phyloP scores from a whole-genome alignment of 2,329 filamentous ascomycete species.

The Botrytis pseudocinerea region DNA sequence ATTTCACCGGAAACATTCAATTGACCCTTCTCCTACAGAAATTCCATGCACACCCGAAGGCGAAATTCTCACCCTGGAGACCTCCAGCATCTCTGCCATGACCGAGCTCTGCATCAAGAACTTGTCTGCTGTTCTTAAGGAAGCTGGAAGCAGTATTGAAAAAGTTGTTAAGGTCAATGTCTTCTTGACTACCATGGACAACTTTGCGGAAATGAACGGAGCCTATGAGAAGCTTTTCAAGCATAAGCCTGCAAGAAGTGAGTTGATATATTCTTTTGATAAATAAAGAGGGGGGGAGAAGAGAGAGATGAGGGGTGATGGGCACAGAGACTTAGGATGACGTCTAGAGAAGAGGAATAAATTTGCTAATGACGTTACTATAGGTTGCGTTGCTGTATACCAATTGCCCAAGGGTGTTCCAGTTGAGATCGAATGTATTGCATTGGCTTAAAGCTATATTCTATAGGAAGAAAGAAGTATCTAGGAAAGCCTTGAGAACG shows the following conservation, averaged over 20 bases:
- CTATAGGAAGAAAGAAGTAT: not conserved
- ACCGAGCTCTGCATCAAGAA: conserved; percentile 71
- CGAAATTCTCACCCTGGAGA: conserved; percentile 45
- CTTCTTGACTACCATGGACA: conserved; percentile 68
- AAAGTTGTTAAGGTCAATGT: conserved; percentile 92
- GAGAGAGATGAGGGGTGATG: not conserved
- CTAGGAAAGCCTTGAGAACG: not conserved
- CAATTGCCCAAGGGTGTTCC: conserved; percentile 84
- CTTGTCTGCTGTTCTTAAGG: conserved; percentile 80
- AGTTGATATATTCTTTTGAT: not conserved
- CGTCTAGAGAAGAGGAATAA: not conserved
- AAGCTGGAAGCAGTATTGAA: conserved; percentile 73
- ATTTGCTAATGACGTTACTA: conserved; percentile 1
- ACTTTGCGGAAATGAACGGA: conserved; percentile 61
- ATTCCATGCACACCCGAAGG: conserved; percentile 40
- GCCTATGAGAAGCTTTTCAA: conserved; percentile 81
- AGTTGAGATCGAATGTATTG: conserved; percentile 91
- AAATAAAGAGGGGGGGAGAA: not conserved
- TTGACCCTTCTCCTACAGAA: conserved; percentile 55
- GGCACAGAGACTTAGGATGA: not conserved
- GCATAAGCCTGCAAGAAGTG: conserved; percentile 81
- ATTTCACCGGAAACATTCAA: conserved; percentile 50
- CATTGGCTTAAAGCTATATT: conserved; percentile 53
- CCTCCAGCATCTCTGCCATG: conserved; percentile 64
- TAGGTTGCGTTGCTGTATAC: conserved; percentile 79